phyloP scores from a whole-genome alignment of 2,329 filamentous ascomycete species.

The Aspergillus calidoustus region DNA sequence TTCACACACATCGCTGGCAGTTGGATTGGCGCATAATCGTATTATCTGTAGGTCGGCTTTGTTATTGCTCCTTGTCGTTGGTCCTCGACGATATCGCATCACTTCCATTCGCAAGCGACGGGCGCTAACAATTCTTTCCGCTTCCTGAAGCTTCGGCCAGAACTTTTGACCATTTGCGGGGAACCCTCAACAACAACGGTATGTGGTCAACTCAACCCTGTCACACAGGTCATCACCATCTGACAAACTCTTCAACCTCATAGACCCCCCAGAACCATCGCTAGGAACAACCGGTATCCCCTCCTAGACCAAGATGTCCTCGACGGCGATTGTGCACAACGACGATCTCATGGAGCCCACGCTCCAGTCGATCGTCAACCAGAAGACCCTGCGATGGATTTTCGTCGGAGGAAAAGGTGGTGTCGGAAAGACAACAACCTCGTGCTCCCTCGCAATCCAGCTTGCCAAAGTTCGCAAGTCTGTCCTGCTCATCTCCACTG shows the following conservation, averaged over 20 bases:
- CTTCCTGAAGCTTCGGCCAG: constrained; percentile 21
- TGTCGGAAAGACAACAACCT: constrained; percentile 99
- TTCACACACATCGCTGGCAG: constrained; percentile 6
- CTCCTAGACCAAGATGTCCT: constrained; percentile 39
- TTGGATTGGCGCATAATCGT: not conserved
- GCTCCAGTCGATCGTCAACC: constrained; percentile 92
- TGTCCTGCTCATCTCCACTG: constrained; percentile 96
- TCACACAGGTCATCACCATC: not conserved
- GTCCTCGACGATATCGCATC: not conserved
- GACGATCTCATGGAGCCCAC: constrained; percentile 86
- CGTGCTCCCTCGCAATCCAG: constrained; percentile 96
- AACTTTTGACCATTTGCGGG: constrained; percentile 21
- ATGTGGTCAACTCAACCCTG: constrained; percentile 15
- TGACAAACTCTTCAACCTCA: not conserved
- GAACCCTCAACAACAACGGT: constrained; percentile 3
- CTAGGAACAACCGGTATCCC: not conserved
- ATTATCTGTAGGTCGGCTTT: not conserved
- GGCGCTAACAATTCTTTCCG: constrained; percentile 13
- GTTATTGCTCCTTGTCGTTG: not conserved
- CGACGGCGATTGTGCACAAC: constrained; percentile 48
- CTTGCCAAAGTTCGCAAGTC: constrained; percentile 93
- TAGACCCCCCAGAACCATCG: not conserved
- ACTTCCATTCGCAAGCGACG: constrained; percentile 7
- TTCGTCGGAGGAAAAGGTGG: constrained; percentile 98
- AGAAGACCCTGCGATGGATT: constrained; percentile 95